Conservation (phyloP, 2,329 filamentous ascomycete species). For the Ascochyta koolunga region DNA sequence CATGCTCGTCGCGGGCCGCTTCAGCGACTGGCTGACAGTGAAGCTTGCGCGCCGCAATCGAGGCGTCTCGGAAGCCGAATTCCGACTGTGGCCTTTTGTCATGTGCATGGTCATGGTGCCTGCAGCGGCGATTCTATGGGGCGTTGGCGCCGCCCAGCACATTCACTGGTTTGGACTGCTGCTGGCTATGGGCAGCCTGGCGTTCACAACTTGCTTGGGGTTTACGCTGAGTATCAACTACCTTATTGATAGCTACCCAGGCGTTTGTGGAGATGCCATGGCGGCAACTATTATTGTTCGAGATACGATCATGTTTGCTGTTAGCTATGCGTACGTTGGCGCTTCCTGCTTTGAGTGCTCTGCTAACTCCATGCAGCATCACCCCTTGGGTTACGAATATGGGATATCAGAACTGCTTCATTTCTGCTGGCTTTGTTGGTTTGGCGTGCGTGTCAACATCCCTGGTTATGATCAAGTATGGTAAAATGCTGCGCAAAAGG, state of each 20-base stretch:
- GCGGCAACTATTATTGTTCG: slow-evolving; percentile 58
- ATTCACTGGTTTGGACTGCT: slow-evolving; percentile 59
- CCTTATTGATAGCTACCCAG: slow-evolving; percentile 57
- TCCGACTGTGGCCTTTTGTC: slow-evolving; percentile 50
- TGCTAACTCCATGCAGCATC: slow-evolving; percentile 28
- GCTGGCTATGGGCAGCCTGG: slow-evolving; percentile 52
- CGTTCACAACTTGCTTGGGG: slow-evolving; percentile 43
- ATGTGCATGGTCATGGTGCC: slow-evolving; percentile 52
- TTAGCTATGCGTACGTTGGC: slow-evolving; percentile 53
- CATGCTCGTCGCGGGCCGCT: slow-evolving; percentile 25
- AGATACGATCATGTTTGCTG: slow-evolving; percentile 59
- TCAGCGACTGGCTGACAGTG: slow-evolving; percentile 35
- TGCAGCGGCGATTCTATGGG: slow-evolving; percentile 56
- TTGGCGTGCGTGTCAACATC: slow-evolving; percentile 49
- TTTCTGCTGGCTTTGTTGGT: slow-evolving; percentile 52
- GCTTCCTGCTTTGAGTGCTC: background rate
- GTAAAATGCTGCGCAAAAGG: slow-evolving; percentile 47
- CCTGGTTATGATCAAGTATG: slow-evolving; percentile 57
- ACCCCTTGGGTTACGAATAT: slow-evolving; percentile 54
- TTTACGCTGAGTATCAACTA: slow-evolving; percentile 54
- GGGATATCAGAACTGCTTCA: slow-evolving; percentile 52
- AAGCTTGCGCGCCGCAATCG: slow-evolving; percentile 45
- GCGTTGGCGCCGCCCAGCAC: slow-evolving; percentile 56
- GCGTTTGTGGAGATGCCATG: slow-evolving; percentile 57
- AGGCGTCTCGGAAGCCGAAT: slow-evolving; percentile 50